These are phyloP conservation scores for Angomonas ambiguus DNA, from an alignment of 208 protist species.

Conservation along the genomic window DNA sequence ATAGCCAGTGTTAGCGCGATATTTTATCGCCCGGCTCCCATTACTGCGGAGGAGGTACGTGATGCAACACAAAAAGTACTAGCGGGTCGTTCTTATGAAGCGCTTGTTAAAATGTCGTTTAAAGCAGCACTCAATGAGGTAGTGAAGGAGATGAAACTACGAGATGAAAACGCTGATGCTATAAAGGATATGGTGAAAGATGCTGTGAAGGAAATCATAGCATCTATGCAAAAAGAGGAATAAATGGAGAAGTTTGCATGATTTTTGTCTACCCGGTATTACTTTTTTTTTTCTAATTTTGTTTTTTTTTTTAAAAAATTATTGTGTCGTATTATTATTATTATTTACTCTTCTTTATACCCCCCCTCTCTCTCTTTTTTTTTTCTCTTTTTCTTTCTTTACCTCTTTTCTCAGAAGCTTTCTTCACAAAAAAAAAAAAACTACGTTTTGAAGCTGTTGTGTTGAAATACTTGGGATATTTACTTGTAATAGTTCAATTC, in stretches of 20 bases:
- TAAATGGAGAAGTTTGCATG: background rate
- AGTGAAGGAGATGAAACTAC: conserved; percentile 20
- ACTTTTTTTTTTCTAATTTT: background rate
- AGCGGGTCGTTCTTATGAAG: background rate
- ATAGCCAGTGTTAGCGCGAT: conserved; percentile 52
- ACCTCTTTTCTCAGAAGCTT: conserved; percentile 10
- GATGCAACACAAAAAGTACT: background rate
- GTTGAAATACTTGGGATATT: too few species aligned
- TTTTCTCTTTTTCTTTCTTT: conserved; percentile 14
- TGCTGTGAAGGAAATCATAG: conserved; percentile 16
- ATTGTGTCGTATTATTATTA: too few species aligned
- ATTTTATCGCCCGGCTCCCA: conserved; percentile 34
- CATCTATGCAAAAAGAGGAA: background rate
- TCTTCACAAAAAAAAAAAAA: conserved; percentile 14
- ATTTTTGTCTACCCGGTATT: background rate
- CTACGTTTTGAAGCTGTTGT: conserved; percentile 1
- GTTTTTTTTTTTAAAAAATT: background rate
- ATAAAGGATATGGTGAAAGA: conserved; percentile 36
- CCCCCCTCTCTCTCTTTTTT: background rate
- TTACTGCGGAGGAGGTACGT: conserved; percentile 25
- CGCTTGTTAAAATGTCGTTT: conserved; percentile 12
- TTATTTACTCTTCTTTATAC: background rate
- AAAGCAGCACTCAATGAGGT: conserved; percentile 45
- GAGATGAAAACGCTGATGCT: conserved; percentile 22
- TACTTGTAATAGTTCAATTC: too few species aligned